Evolutionary conservation across 2,329 filamentous ascomycete species (phyloP).

Genomic region (Aureobasidium pullulans): DNA sequence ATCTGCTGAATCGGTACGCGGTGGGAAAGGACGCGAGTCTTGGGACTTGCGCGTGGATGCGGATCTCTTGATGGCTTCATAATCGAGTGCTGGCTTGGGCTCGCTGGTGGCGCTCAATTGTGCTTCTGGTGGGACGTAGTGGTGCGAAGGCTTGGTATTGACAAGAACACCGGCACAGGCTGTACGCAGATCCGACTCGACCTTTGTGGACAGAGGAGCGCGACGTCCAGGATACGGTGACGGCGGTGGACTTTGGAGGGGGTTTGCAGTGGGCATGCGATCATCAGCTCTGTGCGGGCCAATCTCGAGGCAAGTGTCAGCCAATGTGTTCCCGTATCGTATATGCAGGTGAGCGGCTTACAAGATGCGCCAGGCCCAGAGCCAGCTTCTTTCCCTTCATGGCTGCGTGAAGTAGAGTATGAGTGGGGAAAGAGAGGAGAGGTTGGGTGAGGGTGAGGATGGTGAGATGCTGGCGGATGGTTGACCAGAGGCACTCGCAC

Average conservation of each 20-base stretch:
- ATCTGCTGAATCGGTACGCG: background rate
- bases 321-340: background rate
- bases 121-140: slow-evolving; percentile 22
- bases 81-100: slow-evolving; percentile 26
- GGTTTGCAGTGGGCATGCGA: background rate
- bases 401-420: background rate
- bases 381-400: slow-evolving; percentile 10
- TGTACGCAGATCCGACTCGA: slow-evolving; percentile 38
- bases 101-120: slow-evolving; percentile 1
- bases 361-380: slow-evolving; percentile 8
- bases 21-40: background rate
- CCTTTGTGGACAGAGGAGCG: slow-evolving; percentile 33
- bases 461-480: background rate
- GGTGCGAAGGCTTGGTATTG: slow-evolving; percentile 29
- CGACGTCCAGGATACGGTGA: slow-evolving; percentile 38
- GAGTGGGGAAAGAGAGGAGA: background rate
- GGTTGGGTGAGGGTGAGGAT: background rate
- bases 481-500: no score
- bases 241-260: slow-evolving; percentile 25
- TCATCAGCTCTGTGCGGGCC: slow-evolving; percentile 6
- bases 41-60: slow-evolving; percentile 14
- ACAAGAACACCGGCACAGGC: slow-evolving; percentile 39
- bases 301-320: slow-evolving; percentile 2
- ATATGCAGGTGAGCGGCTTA: background rate
- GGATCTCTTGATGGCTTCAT: slow-evolving; percentile 24